These are phyloP conservation scores for Clarireedia sp. DNA, from an alignment of 2,329 filamentous ascomycete species.

Conservation along the genomic window DNA sequence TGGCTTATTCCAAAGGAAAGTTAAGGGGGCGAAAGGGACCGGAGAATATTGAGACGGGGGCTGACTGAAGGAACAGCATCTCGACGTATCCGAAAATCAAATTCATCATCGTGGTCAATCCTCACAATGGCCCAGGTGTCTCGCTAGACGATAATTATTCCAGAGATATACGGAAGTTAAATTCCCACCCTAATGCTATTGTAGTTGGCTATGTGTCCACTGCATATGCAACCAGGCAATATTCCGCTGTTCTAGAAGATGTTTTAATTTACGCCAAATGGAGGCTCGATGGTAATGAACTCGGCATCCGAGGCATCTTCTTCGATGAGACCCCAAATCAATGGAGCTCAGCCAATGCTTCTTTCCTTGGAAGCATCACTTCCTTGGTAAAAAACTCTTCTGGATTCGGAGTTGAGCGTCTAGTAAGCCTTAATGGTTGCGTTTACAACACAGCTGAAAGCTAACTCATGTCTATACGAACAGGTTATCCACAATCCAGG, in stretches of 20 bases:
- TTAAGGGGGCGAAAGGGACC: not conserved
- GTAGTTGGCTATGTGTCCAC: conserved; percentile 35
- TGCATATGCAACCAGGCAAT: conserved; percentile 22
- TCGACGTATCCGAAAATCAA: conserved; percentile 16
- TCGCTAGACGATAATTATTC: conserved; percentile 30
- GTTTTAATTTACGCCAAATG: conserved; percentile 13
- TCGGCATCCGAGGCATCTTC: conserved; percentile 16
- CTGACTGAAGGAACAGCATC: conserved; percentile 9
- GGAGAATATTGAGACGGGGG: not conserved
- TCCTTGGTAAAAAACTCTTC: conserved; percentile 5
- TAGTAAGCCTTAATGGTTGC: conserved; percentile 7
- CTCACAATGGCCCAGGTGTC: conserved; percentile 28
- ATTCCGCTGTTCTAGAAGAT: conserved; percentile 5
- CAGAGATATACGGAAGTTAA: conserved; percentile 29
- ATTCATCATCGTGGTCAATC: conserved; percentile 24
- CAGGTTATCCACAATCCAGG: conserved; percentile 16
- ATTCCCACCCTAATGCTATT: conserved; percentile 31
- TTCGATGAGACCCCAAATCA: conserved; percentile 16
- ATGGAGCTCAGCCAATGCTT: conserved; percentile 5
- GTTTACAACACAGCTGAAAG: not conserved
- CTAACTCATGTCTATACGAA: not conserved
- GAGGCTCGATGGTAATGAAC: conserved; percentile 7
- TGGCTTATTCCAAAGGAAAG: conserved; percentile 14
- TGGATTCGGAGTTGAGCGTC: conserved; percentile 5
- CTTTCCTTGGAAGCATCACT: conserved; percentile 9